Evolutionary conservation across 108 stramenopile species (phyloP).

Genomic region (Skeletonema potamos): DNA sequence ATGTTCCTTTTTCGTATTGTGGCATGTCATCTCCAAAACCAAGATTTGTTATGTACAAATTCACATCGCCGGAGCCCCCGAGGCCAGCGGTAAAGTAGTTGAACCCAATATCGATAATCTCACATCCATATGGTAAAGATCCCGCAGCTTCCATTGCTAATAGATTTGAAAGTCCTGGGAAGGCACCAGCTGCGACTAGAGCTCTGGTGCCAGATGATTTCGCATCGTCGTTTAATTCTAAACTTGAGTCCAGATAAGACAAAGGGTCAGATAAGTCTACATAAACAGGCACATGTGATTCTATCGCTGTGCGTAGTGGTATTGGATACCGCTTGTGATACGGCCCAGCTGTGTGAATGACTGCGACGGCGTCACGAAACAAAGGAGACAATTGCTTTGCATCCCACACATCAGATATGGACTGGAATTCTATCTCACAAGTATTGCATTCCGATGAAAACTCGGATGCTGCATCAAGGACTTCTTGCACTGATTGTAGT

Average conservation of each 20-base stretch:
- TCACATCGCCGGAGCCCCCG: constrained; percentile 58
- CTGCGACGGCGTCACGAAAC: constrained; percentile 22
- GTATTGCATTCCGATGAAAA: not conserved
- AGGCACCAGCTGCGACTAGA: constrained; percentile 58
- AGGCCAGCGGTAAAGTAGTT: constrained; percentile 69
- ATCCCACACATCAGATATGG: constrained; percentile 27
- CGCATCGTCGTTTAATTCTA: constrained; percentile 13
- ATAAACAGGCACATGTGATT: constrained; percentile 31
- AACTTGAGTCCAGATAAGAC: constrained; percentile 38
- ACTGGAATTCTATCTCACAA: not conserved
- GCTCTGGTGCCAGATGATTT: constrained; percentile 30
- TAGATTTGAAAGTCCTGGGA: constrained; percentile 68
- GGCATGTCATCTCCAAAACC: constrained; percentile 67
- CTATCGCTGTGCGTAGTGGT: constrained; percentile 21
- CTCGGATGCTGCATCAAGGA: not conserved
- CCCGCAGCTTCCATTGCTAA: constrained; percentile 56
- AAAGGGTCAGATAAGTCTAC: constrained; percentile 67
- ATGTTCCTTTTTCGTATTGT: constrained; percentile 38
- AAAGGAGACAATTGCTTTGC: not conserved
- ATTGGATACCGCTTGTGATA: constrained; percentile 38
- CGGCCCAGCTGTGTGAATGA: constrained; percentile 67
- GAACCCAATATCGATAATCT: constrained; percentile 53
- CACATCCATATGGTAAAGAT: not conserved
- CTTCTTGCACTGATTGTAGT: constrained; percentile 27
- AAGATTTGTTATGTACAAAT: constrained; percentile 67